These are phyloP conservation scores for Karstenula rhodostoma DNA, from an alignment of 2,329 filamentous ascomycete genomes.

Conservation along the genomic window DNA sequence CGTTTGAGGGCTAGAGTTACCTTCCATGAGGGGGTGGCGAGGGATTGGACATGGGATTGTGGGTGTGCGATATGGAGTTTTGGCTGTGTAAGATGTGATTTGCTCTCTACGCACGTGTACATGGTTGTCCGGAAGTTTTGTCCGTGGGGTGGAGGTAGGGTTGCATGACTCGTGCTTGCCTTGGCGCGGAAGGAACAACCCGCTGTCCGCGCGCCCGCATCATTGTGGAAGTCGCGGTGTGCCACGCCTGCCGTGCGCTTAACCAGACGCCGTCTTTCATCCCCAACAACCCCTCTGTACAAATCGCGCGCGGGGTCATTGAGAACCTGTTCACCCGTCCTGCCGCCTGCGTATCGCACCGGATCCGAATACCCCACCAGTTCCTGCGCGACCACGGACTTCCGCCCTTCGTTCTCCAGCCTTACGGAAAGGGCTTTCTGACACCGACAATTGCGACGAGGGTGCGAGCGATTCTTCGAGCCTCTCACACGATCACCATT, in stretches of 20 bases:
- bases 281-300: neutral
- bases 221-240: conserved; percentile 6
- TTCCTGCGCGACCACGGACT: conserved; percentile 9
- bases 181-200: neutral
- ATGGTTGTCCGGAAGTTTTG: neutral
- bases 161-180: neutral
- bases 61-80: neutral
- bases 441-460: conserved; percentile 4
- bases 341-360: neutral
- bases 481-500: conserved; percentile 2
- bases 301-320: neutral
- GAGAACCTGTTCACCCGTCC: neutral
- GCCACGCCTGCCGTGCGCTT: conserved; percentile 2
- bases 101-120: neutral
- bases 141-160: neutral
- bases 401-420: conserved; percentile 11
- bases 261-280: neutral
- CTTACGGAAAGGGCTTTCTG: conserved; percentile 13
- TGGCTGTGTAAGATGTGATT: neutral
- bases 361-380: conserved; percentile 4
- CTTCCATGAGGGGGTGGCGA: neutral
- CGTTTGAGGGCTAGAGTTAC: neutral
- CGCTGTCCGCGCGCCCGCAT: neutral
- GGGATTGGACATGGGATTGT: neutral
- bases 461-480: neutral